These are phyloP conservation scores for Chaetomium cochliodes DNA, from an alignment of 495 filamentous ascomycete species.

Conservation along the genomic window DNA sequence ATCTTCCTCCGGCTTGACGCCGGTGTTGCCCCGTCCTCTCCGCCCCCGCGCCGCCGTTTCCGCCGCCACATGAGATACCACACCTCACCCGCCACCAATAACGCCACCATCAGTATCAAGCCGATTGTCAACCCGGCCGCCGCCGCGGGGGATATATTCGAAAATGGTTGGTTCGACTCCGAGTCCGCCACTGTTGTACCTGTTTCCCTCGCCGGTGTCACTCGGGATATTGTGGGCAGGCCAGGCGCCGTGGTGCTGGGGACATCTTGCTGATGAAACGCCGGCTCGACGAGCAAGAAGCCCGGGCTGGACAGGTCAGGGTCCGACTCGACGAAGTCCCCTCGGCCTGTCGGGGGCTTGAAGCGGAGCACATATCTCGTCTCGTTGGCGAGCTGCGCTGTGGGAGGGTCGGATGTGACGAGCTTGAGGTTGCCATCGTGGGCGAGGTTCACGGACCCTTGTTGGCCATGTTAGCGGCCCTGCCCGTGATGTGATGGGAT, in stretches of 20 bases:
- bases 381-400: conserved; percentile 3
- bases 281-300: conserved; percentile 13
- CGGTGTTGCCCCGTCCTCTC: background rate
- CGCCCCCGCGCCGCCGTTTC: conserved; percentile 15
- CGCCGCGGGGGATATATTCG: background rate
- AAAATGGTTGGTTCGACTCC: background rate
- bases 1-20: background rate
- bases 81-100: conserved; percentile 16
- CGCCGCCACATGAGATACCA: conserved; percentile 22
- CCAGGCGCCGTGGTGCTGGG: background rate
- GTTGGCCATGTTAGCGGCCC: conserved; percentile 4
- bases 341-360: conserved; percentile 21
- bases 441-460: conserved; percentile 25
- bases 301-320: conserved; percentile 23
- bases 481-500: background rate
- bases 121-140: conserved; percentile 22
- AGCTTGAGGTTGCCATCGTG: conserved; percentile 23
- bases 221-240: background rate
- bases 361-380: conserved; percentile 24
- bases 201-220: background rate
- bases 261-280: background rate
- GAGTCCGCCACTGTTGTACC: background rate
- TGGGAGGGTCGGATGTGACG: conserved; percentile 15
- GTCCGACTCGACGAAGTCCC: conserved; percentile 12
- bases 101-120: conserved; percentile 15